Evolutionary conservation across 2,329 filamentous ascomycete species (phyloP).

Genomic region (Arthrobotrys conoides): DNA sequence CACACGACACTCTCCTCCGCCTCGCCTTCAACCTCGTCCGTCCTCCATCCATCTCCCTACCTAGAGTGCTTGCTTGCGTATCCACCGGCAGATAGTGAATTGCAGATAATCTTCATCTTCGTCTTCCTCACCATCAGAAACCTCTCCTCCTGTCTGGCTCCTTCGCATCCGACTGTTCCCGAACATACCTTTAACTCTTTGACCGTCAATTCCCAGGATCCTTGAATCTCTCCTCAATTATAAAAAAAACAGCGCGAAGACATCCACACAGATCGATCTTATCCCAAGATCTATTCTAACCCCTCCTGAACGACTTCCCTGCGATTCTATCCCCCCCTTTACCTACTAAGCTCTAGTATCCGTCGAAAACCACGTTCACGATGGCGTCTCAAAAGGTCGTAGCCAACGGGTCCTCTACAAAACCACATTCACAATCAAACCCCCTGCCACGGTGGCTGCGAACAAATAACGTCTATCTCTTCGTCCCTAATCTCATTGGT

Average conservation of each 20-base stretch:
- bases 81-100: not conserved
- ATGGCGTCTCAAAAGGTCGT: constrained; percentile 54
- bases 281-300: constrained; percentile 12
- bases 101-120: not conserved
- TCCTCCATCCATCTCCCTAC: not conserved
- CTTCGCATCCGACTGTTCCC: constrained; percentile 51
- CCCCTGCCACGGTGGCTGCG: constrained; percentile 66
- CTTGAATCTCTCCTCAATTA: not conserved
- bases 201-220: not conserved
- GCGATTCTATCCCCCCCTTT: not conserved
- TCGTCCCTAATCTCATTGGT: constrained; percentile 78
- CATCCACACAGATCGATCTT: not conserved
- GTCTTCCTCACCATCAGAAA: constrained; percentile 5
- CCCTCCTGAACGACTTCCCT: not conserved
- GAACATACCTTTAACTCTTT: not conserved
- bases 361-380: constrained; percentile 2
- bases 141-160: constrained; percentile 1
- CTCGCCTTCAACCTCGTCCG: constrained; percentile 2
- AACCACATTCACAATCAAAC: constrained; percentile 64
- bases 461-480: constrained; percentile 83
- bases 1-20: not conserved
- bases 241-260: not conserved
- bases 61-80: too few species aligned
- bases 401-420: constrained; percentile 67
- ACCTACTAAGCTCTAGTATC: not conserved